Evolutionary conservation across 83 land plant genomes (phyloP), one percentile per base, ranked within the genome.

Genomic region (Thuja plicata): DNA sequence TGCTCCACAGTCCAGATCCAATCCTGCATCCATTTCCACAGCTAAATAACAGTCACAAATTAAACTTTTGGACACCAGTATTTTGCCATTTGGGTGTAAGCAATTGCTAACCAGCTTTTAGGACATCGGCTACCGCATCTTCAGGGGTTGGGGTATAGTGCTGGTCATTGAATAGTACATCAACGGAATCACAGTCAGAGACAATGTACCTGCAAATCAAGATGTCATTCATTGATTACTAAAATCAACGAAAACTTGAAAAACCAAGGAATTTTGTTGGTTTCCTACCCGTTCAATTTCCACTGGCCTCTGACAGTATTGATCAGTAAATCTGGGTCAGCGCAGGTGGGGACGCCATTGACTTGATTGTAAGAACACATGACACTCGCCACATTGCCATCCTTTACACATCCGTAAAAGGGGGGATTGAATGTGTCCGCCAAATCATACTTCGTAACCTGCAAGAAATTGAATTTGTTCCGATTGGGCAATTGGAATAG

Each of bases 331-430:
- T 91, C 86, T 0, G 90, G 90, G 40, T 98, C 94, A 8, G 97
- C 99, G 86, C 99, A 98, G 40, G 94, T 94, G 45, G 99, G 99
- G 43, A 94, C 89, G 24, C 99, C 99, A 87, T 98, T 98, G 66
- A 98, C 95, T 73, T 94, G 93, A 87, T 98, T 98, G 93, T 98
- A 98, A 5, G 99, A 98, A 84, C 99, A 98, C 99, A 98, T 98
- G 1, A 97, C 95, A 89, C 99, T 93, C 1, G 95, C 95, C 43
- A 93, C 98, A 76, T 91, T 90, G 13, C 99, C 99, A 43, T 97
- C 92, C 78, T 87, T 74, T 21, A 98, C 95, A 88, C 99, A 98
- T 3, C 89, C 91, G 87, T 94, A 88, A 94, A 98, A 98, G 0
- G 99, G 99, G 38, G 94, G 95, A 40, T 97, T 76, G 88, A 88